Evolutionary conservation across 2,329 filamentous ascomycete species (phyloP), one percentile per base, ranked within the genome.

Genomic region (Xylariales sp.): DNA sequence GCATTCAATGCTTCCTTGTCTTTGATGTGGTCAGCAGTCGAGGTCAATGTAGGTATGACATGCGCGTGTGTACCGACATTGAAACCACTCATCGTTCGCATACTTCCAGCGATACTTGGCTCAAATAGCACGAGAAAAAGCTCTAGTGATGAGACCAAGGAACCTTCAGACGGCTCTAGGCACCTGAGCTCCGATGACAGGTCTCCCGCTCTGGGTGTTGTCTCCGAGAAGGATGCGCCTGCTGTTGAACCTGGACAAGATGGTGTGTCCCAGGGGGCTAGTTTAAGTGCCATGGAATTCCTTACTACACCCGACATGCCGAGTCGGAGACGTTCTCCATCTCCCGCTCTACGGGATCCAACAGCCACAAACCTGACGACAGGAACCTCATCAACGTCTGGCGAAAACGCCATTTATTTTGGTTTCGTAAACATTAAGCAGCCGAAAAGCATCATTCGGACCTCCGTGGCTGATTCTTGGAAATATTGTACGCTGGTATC

Each of bases 21-120:
- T 0, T 83, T 94, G 55, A 91, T 95, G 86, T 97, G 90, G 91
- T 91, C 86, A 13, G 85, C 84, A 11, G 81, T 96, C 38, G 90
- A 96, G 60, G 88, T 95, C 54, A 93, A 95, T 48, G 71, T 94
- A 2, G 90, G 88, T 14, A 89, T 96, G 50, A 83, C 89, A 46
- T 95, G 88, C 55, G 90, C 85, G 29, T 95, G 89, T 52, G 85
- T 96, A n/a, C 91, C 91, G 7, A 91, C 85, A 0, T 66, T 96
- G 44, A 96, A 96, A 57, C 90, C 91, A 2, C 68, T 97, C 6
- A 81, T 91, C 39, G 77, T 86, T 47, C 71, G 71, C 42, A 69
- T 80, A 37, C 60, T 80, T n/a, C 76, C 76, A 3, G 60, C 66
- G 15, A 55, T 80, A 8, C 59, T 76, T 44, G 72, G 77, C 40